Base-by-base conservation (phyloP, 495 filamentous ascomycete genomes). In the Darksidea phi region DNA sequence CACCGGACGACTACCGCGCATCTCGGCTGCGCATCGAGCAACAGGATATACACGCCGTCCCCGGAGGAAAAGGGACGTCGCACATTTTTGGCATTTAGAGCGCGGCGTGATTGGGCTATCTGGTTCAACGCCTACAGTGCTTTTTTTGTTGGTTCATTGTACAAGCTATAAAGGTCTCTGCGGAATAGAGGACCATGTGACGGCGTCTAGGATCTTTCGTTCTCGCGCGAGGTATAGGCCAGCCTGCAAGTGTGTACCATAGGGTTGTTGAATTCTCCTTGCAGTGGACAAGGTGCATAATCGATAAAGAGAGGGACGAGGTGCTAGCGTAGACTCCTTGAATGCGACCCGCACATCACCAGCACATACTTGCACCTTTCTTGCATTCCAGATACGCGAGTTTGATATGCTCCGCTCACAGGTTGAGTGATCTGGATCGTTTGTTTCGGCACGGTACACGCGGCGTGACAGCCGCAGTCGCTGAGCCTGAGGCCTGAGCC, bases 151-250 rank as follows among this genome's bases (percentile, higher is more conserved):
- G 21, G 18, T 43, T 43, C 32, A 56, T 54, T 67, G 64, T 67
- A 67, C 52, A 32, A 59, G 38, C 59, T 48, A 63, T 67, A 67
- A 55, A 67, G 59, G 59, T 51, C 34, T 49, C 34, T 13, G 45
- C 12, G 61, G 42, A 54, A 59, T 50, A 59, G 28, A 47, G 54
- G 54, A 54, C 53, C 46, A 58, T 51, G 52, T 10, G 21, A 57
- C 26, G 64, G 64, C 64, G 64, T 59, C 24, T 13, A 51, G 53
- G 48, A 41, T 47, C 23, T 54, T 48, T 34, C 25, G 23, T 38
- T 49, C 47, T 21, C 13, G 7, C 32, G 21, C 0, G 53, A 26
- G 20, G n/a, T 42, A 21, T 52, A 46, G 52, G 51, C 21, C n/a
- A 57, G 53, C 20, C 43, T 26, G 47, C 21, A 28, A 5, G 47